phyloP scores from a whole-genome alignment of 225 moss, liverwort and hornwort genomes.

The Takakia lepidozioides region DNA sequence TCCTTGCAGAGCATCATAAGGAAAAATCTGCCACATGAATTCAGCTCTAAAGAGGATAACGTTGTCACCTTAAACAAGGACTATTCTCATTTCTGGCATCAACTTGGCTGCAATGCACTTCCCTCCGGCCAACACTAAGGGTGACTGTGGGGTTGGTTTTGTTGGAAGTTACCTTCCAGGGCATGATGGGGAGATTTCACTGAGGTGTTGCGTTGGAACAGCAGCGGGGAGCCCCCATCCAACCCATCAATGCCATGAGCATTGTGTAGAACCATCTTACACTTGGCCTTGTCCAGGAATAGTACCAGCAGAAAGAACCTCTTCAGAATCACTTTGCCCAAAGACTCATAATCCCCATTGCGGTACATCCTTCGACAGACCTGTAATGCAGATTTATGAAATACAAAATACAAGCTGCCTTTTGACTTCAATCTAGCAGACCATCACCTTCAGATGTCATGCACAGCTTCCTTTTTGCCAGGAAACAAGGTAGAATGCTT shows the following conservation, averaged over 20 bases:
- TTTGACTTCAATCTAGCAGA: too few relatives aligned
- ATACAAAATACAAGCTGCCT: too few relatives aligned
- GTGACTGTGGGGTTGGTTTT: too few relatives aligned
- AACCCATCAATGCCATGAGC: constrained; percentile 64
- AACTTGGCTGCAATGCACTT: too few relatives aligned
- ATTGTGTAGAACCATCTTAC: constrained; percentile 40
- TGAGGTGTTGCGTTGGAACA: constrained; percentile 43
- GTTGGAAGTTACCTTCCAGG: constrained; percentile 73
- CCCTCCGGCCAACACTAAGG: neutral
- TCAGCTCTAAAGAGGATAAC: too few relatives aligned
- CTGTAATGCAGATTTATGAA: too few relatives aligned
- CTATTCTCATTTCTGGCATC: too few relatives aligned
- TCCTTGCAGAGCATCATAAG: constrained; percentile 67
- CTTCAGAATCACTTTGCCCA: constrained; percentile 62
- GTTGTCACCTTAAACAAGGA: too few relatives aligned
- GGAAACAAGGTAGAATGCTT: too few relatives aligned
- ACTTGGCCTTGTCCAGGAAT: constrained; percentile 66
- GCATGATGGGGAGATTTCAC: constrained; percentile 75
- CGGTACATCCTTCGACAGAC: constrained; percentile 68
- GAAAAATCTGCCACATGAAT: too few relatives aligned
- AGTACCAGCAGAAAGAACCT: constrained; percentile 73
- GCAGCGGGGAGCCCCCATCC: constrained; percentile 68
- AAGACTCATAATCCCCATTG: constrained; percentile 63
- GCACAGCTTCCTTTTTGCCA: too few relatives aligned
- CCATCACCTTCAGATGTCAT: too few relatives aligned